Evolutionary conservation across 768 basidiomycete species (phyloP), one percentile per base, ranked within the genome.

Genomic region (Tulasnella sp.): DNA sequence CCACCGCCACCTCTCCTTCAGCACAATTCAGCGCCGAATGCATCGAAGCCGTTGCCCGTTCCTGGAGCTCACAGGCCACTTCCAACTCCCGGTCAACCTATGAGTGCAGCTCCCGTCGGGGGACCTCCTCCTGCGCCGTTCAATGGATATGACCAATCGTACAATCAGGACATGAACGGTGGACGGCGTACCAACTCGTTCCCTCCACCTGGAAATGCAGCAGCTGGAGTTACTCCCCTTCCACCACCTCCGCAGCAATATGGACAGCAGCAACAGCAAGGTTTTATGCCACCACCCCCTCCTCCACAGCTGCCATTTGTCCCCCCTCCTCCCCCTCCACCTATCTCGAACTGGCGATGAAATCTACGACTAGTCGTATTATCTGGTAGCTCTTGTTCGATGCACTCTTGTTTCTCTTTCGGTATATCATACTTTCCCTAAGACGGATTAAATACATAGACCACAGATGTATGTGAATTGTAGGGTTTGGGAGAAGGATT

Each of bases 301-400:
- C 75, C 75, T 34, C 75, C 75, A 45, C 75, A 64, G 39, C 42
- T 73, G 37, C 75, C 75, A 45, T 76, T 76, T 39, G 36, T 70
- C 22, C 38, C 74, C n/a, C 74, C 74, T 25, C 74, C 74, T 11
- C 74, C 74, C 9, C 74, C 74, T 12, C 74, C 74, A 9, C 74
- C 74, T 37, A 76, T 76, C 58, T 76, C 74, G 68, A 36, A 76
- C 37, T 76, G 67, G 74, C 39, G 68, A 31, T 74, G 34, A 74
- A 58, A 58, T 58, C 7, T 58, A 29, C 54, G 22, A 5, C n/a
- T 58, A 58, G n/a, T 58, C 22, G 4, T 29, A 58, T 17, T 14
- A 11, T 58, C 54, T 29, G 11, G 42, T 45, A 22, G 29, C n/a
- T 37, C 19, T n/a, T 40, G 22, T 69, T n/a, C 25, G 12, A 69